Conservation (phyloP, 352 stramenopile species). For the Phytophthora idaei region DNA sequence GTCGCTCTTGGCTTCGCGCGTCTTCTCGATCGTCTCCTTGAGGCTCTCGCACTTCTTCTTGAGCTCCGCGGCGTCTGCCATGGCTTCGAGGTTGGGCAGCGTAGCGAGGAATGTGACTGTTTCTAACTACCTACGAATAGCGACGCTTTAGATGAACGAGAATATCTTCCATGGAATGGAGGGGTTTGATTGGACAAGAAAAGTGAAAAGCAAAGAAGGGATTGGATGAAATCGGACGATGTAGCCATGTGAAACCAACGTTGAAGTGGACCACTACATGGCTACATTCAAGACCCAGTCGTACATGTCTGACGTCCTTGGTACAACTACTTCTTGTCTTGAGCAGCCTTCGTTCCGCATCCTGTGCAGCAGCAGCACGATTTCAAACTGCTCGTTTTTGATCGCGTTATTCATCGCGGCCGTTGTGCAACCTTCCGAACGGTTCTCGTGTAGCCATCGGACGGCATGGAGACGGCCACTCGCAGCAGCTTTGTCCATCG, state of each 20-base stretch:
- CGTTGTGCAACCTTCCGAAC: no score
- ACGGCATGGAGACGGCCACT: no score
- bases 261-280: slow-evolving; percentile 13
- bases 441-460: no score
- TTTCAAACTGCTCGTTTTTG: no score
- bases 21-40: slow-evolving; percentile 89
- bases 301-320: no score
- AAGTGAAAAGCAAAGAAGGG: not conserved
- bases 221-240: not conserved
- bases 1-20: slow-evolving; percentile 75
- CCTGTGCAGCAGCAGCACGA: no score
- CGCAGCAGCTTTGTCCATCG: no score
- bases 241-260: slow-evolving; percentile 13
- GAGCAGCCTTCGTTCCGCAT: no score
- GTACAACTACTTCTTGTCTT: no score
- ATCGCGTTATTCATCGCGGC: no score
- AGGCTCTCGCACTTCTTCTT: slow-evolving; percentile 90
- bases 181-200: slow-evolving; percentile 13
- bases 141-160: slow-evolving; percentile 24
- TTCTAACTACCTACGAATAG: slow-evolving; percentile 9
- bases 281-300: not conserved
- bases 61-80: slow-evolving; percentile 77
- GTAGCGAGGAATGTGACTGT: slow-evolving; percentile 11
- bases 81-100: slow-evolving; percentile 18
- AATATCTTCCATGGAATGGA: slow-evolving; percentile 29